Evolutionary conservation across 257 asterid species (phyloP).

Genomic region (Henckelia pumila): DNA sequence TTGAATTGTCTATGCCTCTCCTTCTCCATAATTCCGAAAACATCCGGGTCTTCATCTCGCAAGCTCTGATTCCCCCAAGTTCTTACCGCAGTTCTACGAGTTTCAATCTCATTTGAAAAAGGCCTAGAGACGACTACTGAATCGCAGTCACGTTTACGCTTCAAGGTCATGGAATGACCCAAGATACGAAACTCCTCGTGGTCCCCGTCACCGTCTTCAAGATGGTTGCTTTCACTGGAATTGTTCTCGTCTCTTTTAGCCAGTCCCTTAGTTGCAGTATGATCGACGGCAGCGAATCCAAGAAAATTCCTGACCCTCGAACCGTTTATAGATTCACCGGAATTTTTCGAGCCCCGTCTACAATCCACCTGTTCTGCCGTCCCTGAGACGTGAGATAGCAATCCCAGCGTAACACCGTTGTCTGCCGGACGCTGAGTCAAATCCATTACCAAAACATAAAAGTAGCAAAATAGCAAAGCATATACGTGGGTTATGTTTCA

Average conservation of each 20-base stretch:
- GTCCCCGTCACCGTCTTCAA: slow-evolving; percentile 43
- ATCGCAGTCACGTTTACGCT: slow-evolving; percentile 59
- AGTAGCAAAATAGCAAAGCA: not conserved
- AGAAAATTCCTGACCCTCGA: slow-evolving; percentile 41
- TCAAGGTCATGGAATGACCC: slow-evolving; percentile 70
- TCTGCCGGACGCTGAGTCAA: slow-evolving; percentile 50
- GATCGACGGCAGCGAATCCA: slow-evolving; percentile 39
- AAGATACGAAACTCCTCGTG: slow-evolving; percentile 62
- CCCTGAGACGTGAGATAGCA: slow-evolving; percentile 52
- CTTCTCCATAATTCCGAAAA: slow-evolving; percentile 87
- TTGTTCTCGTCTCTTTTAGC: slow-evolving; percentile 34
- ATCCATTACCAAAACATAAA: slow-evolving; percentile 43
- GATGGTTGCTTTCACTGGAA: slow-evolving; percentile 23
- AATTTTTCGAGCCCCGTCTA: slow-evolving; percentile 36
- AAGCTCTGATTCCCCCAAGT: slow-evolving; percentile 89
- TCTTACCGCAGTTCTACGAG: slow-evolving; percentile 49
- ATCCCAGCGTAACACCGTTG: slow-evolving; percentile 55
- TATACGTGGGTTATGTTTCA: not conserved
- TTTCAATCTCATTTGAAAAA: slow-evolving; percentile 43
- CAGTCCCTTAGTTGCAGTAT: slow-evolving; percentile 78
- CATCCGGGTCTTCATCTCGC: slow-evolving; percentile 68
- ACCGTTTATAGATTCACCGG: slow-evolving; percentile 61
- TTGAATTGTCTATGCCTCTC: slow-evolving; percentile 79
- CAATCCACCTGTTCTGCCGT: slow-evolving; percentile 21
- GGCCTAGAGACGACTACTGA: slow-evolving; percentile 38